phyloP scores from a whole-genome alignment of 345 rosid genomes.

The Rhizophora mangle region DNA sequence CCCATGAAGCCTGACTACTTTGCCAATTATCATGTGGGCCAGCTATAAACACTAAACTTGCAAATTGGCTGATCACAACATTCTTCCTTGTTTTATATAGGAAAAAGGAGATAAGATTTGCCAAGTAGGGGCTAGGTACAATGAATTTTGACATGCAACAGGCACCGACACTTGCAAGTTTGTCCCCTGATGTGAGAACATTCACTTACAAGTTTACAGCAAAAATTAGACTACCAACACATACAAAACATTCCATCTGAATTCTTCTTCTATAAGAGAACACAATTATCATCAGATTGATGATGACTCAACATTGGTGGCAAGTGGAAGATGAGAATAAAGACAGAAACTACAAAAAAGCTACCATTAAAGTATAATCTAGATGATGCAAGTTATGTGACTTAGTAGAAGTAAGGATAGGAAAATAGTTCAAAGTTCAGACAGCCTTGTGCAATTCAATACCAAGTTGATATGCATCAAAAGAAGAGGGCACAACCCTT shows the following conservation, averaged over 20 bases:
- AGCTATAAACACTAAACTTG: background rate
- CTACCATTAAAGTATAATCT: background rate
- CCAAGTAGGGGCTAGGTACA: background rate
- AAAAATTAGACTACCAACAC: background rate
- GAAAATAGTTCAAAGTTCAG: no score
- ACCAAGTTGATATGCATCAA: background rate
- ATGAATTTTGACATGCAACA: background rate
- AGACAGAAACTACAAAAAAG: background rate
- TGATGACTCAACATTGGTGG: background rate
- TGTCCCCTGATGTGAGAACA: background rate
- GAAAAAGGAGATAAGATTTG: background rate
- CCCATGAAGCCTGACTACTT: background rate
- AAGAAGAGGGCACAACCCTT: no score
- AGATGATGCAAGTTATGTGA: background rate
- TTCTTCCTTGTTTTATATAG: background rate
- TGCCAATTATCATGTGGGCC: background rate
- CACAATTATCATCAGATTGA: background rate
- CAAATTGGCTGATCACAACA: background rate
- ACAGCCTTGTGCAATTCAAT: background rate
- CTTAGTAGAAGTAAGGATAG: no score
- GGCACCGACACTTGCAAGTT: background rate
- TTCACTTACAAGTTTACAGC: background rate
- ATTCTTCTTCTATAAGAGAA: no score
- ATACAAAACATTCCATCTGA: background rate
- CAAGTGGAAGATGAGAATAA: background rate